phyloP scores from a whole-genome alignment of 768 basidiomycete genomes.

The Xerocomellus intermedius region DNA sequence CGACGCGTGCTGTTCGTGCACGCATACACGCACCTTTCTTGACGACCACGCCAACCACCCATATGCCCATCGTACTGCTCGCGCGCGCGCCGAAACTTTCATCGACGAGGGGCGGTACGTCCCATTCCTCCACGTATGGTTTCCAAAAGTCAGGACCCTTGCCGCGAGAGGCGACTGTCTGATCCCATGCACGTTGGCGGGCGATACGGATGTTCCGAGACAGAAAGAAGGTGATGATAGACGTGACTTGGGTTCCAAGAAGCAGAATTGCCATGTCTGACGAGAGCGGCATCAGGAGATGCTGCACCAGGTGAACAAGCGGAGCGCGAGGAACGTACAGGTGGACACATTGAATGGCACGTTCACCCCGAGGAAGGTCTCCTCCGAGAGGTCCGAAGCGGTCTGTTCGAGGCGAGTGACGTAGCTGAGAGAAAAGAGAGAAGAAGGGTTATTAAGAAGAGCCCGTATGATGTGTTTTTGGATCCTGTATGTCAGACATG shows the following conservation, averaged over 20 bases:
- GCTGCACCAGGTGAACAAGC: neutral
- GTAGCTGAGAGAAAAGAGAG: slow-evolving; percentile 26
- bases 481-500: slow-evolving; percentile 64
- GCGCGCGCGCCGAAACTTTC: slow-evolving; percentile 25
- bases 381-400: slow-evolving; percentile 34
- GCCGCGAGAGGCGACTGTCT: slow-evolving; percentile 80
- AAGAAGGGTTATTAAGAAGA: slow-evolving; percentile 25
- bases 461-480: slow-evolving; percentile 63
- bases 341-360: slow-evolving; percentile 70
- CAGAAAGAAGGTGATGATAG: slow-evolving; percentile 80
- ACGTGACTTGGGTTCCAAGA: slow-evolving; percentile 69
- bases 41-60: slow-evolving; percentile 16
- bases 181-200: slow-evolving; percentile 71
- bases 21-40: slow-evolving; percentile 22
- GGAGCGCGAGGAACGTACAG: slow-evolving; percentile 42
- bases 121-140: slow-evolving; percentile 82
- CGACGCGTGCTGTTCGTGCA: no score
- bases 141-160: slow-evolving; percentile 85
- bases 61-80: slow-evolving; percentile 12
- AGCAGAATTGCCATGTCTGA: slow-evolving; percentile 75
- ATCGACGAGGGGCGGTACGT: slow-evolving; percentile 48
- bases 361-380: slow-evolving; percentile 61
- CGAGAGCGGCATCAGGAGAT: neutral
- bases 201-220: slow-evolving; percentile 80
- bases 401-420: slow-evolving; percentile 28